These are phyloP conservation scores for Candida sanyiensis DNA, from an alignment of 805 yeast species.

Conservation along the genomic window DNA sequence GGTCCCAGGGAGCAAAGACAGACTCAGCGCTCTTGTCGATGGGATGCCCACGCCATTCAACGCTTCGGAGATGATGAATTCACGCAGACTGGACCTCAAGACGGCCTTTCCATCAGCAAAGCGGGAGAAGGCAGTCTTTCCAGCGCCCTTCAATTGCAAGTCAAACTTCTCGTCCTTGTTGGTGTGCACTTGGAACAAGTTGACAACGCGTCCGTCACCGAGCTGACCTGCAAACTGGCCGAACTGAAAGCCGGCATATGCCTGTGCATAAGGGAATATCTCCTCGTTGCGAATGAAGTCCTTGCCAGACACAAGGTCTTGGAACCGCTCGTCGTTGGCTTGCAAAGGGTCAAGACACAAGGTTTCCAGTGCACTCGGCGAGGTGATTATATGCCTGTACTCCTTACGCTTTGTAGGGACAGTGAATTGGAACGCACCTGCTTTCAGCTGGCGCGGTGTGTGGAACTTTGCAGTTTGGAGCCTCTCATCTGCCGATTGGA, in stretches of 20 bases:
- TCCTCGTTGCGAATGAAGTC: constrained; percentile 33
- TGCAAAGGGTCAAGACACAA: constrained; percentile 45
- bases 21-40: constrained; percentile 73
- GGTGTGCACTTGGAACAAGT: constrained; percentile 65
- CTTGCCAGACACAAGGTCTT: constrained; percentile 58
- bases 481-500: constrained; percentile 21
- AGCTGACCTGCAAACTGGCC: constrained; percentile 96
- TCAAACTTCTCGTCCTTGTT: constrained; percentile 38
- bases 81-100: constrained; percentile 79
- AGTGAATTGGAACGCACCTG: constrained; percentile 71
- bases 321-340: constrained; percentile 39
- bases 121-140: constrained; percentile 85
- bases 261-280: constrained; percentile 79
- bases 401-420: constrained; percentile 56
- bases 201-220: constrained; percentile 91
- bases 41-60: constrained; percentile 80
- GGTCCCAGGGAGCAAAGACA: constrained; percentile 69
- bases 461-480: constrained; percentile 32
- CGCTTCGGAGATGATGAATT: constrained; percentile 79
- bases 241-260: constrained; percentile 95
- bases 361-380: constrained; percentile 54
- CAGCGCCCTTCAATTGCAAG: constrained; percentile 87
- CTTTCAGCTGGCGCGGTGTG: constrained; percentile 44
- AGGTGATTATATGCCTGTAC: constrained; percentile 50
- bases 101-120: constrained; percentile 98